Percentiles rank a stretch among this genome's conserved stretches.
These are phyloP conservation scores for Cryptococcus amylolentus DNA, from an alignment of 1,284 basidiomycete species.

Conservation along the genomic window DNA sequence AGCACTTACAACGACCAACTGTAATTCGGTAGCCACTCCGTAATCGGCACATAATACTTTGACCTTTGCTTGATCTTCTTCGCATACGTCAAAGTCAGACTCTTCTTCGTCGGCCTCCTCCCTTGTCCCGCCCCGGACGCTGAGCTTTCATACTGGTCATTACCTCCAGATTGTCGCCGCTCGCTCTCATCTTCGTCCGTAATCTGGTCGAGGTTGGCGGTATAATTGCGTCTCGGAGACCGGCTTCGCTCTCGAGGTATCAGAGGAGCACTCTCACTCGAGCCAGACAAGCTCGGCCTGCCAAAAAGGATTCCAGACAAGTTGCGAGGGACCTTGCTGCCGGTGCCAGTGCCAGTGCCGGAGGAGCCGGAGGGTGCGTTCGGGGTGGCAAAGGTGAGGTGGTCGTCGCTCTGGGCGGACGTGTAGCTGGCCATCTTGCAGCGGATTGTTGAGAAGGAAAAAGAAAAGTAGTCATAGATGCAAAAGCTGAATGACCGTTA, in stretches of 20 bases:
- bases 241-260: conserved; percentile 1
- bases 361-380: not conserved
- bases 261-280: not conserved
- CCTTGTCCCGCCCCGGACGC: not conserved
- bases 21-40: conserved; percentile 78
- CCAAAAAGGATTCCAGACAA: not conserved
- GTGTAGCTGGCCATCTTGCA: not conserved
- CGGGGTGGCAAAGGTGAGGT: not conserved
- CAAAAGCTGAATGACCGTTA: too few species aligned
- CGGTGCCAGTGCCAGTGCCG: not conserved
- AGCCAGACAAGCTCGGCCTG: not conserved
- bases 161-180: not conserved
- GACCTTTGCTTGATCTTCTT: conserved; percentile 45
- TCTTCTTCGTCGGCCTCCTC: not conserved
- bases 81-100: conserved; percentile 13
- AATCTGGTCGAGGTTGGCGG: conserved; percentile 1
- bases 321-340: not conserved
- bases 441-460: too few species aligned
- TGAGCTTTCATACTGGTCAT: not conserved
- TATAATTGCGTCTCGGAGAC: not conserved
- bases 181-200: not conserved
- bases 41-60: conserved; percentile 50
- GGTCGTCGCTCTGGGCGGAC: not conserved
- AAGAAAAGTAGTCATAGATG: too few species aligned
- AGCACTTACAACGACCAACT: conserved; percentile 62